Percentiles rank a stretch among this genome's conserved stretches.
These are phyloP conservation scores for Beauveria brongniartii DNA, from an alignment of 2,329 filamentous ascomycete genomes.

Conservation along the genomic window DNA sequence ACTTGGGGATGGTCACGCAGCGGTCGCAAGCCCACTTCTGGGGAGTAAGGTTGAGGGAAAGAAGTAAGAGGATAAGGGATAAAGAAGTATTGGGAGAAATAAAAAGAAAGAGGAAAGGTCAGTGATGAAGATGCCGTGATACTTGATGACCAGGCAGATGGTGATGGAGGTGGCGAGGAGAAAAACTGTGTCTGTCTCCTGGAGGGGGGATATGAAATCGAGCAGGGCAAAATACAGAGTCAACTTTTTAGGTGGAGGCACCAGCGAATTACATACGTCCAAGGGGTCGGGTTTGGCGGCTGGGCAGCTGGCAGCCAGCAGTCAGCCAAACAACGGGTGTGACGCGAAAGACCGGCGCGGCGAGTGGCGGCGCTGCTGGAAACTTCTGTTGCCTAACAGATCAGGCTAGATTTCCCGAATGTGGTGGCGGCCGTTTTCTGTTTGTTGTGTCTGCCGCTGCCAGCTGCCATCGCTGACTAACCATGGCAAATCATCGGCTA, in stretches of 20 bases:
- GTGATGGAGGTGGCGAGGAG: constrained; percentile 8
- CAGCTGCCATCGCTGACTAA: constrained; percentile 1
- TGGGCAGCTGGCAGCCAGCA: background rate
- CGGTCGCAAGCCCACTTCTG: background rate
- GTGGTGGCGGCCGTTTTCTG: background rate
- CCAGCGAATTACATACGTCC: background rate
- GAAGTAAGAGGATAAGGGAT: background rate
- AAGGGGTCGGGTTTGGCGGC: background rate
- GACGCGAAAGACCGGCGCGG: constrained; percentile 7
- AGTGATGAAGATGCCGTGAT: background rate
- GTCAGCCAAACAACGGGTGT: background rate
- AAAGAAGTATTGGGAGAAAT: background rate
- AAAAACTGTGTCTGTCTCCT: background rate
- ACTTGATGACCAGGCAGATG: background rate
- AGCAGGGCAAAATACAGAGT: constrained; percentile 4
- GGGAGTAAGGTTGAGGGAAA: background rate
- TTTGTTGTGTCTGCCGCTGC: background rate
- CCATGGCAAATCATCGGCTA: constrained; percentile 11
- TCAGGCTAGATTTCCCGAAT: background rate
- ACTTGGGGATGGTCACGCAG: background rate
- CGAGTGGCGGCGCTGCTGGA: background rate
- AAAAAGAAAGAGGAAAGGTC: background rate
- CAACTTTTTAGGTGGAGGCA: constrained; percentile 5
- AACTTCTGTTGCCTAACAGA: constrained; percentile 2
- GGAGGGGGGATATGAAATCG: background rate